Conservation (phyloP, 352 stramenopile species). For the Blastocystis sp. region DNA sequence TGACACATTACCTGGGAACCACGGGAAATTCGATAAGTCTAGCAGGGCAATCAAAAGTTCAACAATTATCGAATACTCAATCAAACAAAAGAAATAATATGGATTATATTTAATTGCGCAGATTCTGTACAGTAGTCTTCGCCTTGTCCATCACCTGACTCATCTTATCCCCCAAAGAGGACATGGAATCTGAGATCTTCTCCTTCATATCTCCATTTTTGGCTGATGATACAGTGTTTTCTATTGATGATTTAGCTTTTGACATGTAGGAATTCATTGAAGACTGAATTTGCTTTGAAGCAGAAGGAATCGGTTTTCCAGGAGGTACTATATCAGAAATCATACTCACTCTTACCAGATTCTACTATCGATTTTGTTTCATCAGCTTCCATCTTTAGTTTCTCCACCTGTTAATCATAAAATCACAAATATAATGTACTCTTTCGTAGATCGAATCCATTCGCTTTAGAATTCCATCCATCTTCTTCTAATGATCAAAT, state of each 20-base stretch:
- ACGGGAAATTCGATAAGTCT: not conserved
- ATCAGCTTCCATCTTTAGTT: constrained; percentile 1
- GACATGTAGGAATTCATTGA: constrained; percentile 23
- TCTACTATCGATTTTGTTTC: constrained; percentile 15
- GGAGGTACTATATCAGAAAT: constrained; percentile 33
- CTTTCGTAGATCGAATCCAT: constrained; percentile 48
- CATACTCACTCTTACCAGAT: constrained; percentile 5
- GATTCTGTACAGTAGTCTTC: constrained; percentile 48
- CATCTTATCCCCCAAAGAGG: constrained; percentile 54
- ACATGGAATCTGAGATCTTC: constrained; percentile 56
- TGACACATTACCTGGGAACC: not conserved
- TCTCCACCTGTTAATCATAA: not conserved
- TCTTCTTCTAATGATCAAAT: constrained; percentile 27
- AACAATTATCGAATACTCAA: not conserved
- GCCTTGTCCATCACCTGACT: constrained; percentile 60
- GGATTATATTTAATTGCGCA: constrained; percentile 3
- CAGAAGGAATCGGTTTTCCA: constrained; percentile 37
- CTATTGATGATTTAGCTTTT: constrained; percentile 33
- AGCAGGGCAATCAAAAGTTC: not conserved
- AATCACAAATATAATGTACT: not conserved
- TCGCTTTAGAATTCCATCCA: constrained; percentile 46
- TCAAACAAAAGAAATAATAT: not conserved
- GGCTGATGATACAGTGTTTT: constrained; percentile 7
- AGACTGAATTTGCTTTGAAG: constrained; percentile 47
- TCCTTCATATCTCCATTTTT: constrained; percentile 66